Evolutionary conservation across 108 stramenopile species (phyloP).

Genomic region (Skeletonema costatum): DNA sequence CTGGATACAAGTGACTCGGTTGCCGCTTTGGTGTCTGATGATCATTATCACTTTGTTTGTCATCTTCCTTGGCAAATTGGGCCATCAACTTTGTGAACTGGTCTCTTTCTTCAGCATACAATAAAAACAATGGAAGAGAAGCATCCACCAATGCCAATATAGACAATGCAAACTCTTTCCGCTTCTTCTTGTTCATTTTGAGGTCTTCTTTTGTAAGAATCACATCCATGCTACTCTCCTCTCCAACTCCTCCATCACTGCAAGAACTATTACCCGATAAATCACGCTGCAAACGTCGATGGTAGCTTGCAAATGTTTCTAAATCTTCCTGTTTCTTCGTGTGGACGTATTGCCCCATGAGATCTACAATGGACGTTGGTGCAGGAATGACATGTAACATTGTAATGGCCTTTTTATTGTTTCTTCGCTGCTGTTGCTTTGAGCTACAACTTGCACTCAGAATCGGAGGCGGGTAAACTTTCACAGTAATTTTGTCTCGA

Average conservation of each 20-base stretch:
- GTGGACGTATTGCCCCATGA: conserved; percentile 25
- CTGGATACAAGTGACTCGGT: conserved; percentile 47
- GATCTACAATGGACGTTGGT: conserved; percentile 4
- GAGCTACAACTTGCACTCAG: not conserved
- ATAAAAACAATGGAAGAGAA: conserved; percentile 43
- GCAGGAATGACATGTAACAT: conserved; percentile 40
- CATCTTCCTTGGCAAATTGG: conserved; percentile 4
- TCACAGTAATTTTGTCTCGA: conserved; percentile 41
- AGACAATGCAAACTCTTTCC: conserved; percentile 33
- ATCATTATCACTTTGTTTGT: not conserved
- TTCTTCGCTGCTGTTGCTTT: not conserved
- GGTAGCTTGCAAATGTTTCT: conserved; percentile 24
- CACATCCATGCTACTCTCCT: not conserved
- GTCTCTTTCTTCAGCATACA: conserved; percentile 44
- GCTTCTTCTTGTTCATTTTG: conserved; percentile 37
- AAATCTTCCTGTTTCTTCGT: conserved; percentile 26
- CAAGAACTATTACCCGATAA: not conserved
- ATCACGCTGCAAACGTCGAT: not conserved
- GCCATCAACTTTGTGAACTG: conserved; percentile 30
- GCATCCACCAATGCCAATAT: conserved; percentile 39
- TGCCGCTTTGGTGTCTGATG: not conserved
- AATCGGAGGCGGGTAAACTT: conserved; percentile 21
- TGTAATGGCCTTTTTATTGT: conserved; percentile 6
- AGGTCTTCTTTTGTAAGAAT: conserved; percentile 17
- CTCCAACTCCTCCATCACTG: not conserved